Percentiles rank a stretch among this genome's conserved stretches.
Conservation (phyloP, 441 rosid species). For the Aleurites moluccanus region DNA sequence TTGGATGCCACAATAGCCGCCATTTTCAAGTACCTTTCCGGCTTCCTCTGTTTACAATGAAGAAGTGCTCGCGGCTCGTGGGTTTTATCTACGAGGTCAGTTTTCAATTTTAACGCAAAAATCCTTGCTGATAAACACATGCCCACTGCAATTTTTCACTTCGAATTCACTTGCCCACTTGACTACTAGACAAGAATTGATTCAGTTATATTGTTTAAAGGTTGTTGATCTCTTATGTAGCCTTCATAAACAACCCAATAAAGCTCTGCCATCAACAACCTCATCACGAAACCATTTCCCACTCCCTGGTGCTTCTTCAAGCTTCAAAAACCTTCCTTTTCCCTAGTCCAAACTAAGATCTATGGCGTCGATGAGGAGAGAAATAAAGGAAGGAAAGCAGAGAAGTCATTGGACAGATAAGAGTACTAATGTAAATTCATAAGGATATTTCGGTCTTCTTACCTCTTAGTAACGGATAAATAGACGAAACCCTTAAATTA, state of each 20-base stretch:
- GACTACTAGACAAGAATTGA: not conserved
- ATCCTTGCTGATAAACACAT: not conserved
- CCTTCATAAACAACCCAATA: constrained; percentile 15
- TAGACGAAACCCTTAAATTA: too few relatives aligned
- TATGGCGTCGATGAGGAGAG: too few relatives aligned
- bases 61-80: not conserved
- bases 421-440: too few relatives aligned
- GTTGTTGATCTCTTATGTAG: constrained; percentile 12
- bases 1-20: constrained; percentile 34
- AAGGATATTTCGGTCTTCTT: too few relatives aligned
- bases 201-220: not conserved
- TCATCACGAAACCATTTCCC: too few relatives aligned
- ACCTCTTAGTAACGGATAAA: too few relatives aligned
- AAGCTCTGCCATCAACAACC: constrained; percentile 23
- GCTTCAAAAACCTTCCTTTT: too few relatives aligned
- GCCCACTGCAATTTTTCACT: not conserved
- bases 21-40: not conserved
- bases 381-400: too few relatives aligned
- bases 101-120: not conserved
- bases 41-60: not conserved
- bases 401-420: too few relatives aligned
- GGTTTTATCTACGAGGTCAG: not conserved
- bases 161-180: not conserved
- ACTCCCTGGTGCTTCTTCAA: too few relatives aligned
- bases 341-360: too few relatives aligned